Evolutionary conservation across 768 basidiomycete genomes (phyloP), one percentile per base, ranked within the genome.

Genomic region (Hygrophorus russula): DNA sequence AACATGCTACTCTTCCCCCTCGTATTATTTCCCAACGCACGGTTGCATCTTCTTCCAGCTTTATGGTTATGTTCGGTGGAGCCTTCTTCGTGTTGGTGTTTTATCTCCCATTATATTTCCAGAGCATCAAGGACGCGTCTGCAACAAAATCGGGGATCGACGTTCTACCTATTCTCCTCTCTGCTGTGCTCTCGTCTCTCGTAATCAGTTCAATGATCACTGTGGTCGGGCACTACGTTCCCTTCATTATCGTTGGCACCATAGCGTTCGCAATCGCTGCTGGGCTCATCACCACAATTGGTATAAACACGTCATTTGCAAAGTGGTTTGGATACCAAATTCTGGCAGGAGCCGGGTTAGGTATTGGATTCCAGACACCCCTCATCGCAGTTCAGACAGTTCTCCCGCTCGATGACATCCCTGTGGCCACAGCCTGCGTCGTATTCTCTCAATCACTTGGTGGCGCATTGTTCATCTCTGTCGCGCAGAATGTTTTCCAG

Each of bases 141-240:
- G 62, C 42, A 5, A 44, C 73, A 0, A 50, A 66, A 9, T 64
- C 67, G 0, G 67, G 54, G n/a, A 48, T 56, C 41, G 47, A 64
- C 32, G 46, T 59, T 13, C 61, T 75, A 34, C 50, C 63, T 1
- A 36, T 66, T 35, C 57, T 64, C 6, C 54, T 67, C 43, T 49
- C 64, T 11, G 54, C 67, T 24, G 68, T 70, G 0, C 63, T 67
- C 1, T 39, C 58, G 10, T 61, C 68, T 1, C 56, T 75, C 30
- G 11, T 71, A 10, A 51, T 54, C 15, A 0, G 72, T 71, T 20
- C 63, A 17, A 50, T 57, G 0, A 62, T 73, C 32, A 60, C 58
- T 11, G 36, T 50, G 13, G 54, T 61, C 1, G 57, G 62, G 4
- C 51, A 57, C 29, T 76, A 73, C 53, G 43, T 61, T 9, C 60